Evolutionary conservation across 805 yeast genomes (phyloP), one percentile per base, ranked within the genome.

Genomic region (Lipomyces orientalis): DNA sequence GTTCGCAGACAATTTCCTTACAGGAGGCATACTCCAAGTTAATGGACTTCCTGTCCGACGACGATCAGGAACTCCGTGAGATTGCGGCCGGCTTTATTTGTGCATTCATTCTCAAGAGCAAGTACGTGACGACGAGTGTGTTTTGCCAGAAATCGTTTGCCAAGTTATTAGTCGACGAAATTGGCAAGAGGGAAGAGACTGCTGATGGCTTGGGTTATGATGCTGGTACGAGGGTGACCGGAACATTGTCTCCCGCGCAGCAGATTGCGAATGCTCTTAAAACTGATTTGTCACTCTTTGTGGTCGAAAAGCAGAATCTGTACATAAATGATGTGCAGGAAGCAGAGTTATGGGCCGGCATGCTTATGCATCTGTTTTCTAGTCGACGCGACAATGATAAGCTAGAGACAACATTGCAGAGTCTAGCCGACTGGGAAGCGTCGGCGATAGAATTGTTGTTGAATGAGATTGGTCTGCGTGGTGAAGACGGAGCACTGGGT

Each of bases 271-370:
- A 68, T 1, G 75, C 77, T 6, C 37, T 72, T 0, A 39, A 65
- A 8, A 65, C 69, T 5, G 80, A 77, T 25, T 77, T 80, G 22
- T 79, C 81, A 1, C 75, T 92, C 54, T 92, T 91, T 76, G 86
- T 87, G 5, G 78, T 83, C 6, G 97, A 92, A 74, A 86, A 85
- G 72, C 85, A 83, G 64, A 91, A 91, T 71, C 83, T 89, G 52
- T 90, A 87, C 77, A 81, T 87, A 71, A 86, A 88, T 73, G 83
- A 81, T 14, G 71, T 72, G 8, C 61, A 54, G n/a, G 64, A 58
- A 6, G 66, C 62, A 19, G 64, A 39, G n/a, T 51, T 54, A 43
- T 60, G 65, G 62, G 64, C 64, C 4, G 16, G 35, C 7, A 39
- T 64, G 64, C 52, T 69, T 54, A 14, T 19, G 19, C 51, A 35